A percentile compares a stretch with the other conserved stretches of the same genome.
Evolutionary conservation across 2,329 filamentous ascomycete species (phyloP).

Genomic region (Fusarium sp.): DNA sequence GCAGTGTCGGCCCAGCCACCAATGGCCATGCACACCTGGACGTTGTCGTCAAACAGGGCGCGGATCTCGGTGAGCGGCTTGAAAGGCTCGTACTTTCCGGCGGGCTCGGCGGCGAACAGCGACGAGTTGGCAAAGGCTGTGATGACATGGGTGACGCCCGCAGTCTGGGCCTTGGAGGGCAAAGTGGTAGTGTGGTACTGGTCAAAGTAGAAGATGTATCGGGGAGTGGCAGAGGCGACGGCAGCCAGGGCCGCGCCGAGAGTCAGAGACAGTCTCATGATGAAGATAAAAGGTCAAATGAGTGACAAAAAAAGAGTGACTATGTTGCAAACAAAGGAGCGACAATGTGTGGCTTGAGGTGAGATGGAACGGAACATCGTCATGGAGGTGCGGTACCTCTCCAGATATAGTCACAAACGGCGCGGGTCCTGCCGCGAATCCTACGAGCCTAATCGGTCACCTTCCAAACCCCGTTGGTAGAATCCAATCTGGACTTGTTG

Average conservation of each 20-base stretch:
- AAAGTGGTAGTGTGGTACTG: constrained; percentile 60
- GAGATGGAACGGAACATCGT: neutral
- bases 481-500: neutral
- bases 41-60: constrained; percentile 65
- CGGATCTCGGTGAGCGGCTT: constrained; percentile 67
- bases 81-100: constrained; percentile 66
- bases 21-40: constrained; percentile 75
- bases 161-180: constrained; percentile 56
- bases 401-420: constrained; percentile 3
- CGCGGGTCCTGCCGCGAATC: neutral
- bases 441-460: too few relatives aligned
- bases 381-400: neutral
- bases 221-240: constrained; percentile 37
- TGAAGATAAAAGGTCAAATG: neutral
- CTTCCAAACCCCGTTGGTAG: too few relatives aligned
- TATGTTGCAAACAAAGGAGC: constrained; percentile 2
- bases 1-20: constrained; percentile 76
- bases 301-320: neutral
- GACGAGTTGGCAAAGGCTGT: constrained; percentile 69
- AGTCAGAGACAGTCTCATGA: neutral
- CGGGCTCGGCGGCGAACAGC: constrained; percentile 61
- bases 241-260: constrained; percentile 3
- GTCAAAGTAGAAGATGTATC: constrained; percentile 63
- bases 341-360: neutral
- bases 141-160: constrained; percentile 68